Evolutionary conservation across 768 basidiomycete genomes (phyloP), one percentile per base, ranked within the genome.

Genomic region (Termitomyces bulborhizus): DNA sequence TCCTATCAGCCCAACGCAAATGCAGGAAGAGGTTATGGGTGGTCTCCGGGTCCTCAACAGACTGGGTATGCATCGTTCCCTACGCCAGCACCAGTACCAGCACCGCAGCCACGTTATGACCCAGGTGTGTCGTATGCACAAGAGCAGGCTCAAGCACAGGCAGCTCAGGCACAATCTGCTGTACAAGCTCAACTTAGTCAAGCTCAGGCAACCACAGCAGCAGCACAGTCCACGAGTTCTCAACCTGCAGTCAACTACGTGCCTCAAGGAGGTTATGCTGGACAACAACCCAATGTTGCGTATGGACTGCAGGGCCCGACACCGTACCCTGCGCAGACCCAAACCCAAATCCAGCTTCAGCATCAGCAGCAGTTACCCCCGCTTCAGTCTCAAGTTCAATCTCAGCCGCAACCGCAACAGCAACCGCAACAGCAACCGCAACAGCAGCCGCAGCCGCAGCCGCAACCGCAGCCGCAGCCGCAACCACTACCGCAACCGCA

Each of bases 11-110:
- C 67, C 21, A 66, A 66, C 49, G 61, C 68, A 9, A 55, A 64
- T 7, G 58, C 51, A 11, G 55, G 62, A 11, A 67, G 62, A 18
- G 58, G 68, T 0, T 86, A 79, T 58, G 80, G 76, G 4, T 85
- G 81, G 81, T 76, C 79, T 60, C 73, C 76, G 2, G 43, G 62
- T 37, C 31, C 56, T 39, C 21, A 45, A 29, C 57, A 77, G 4
- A 64, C 69, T 5, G 71, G 68, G 6, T 78, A 79, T 60, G 68
- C 67, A 40, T 61, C 66, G n/a, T 76, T 71, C 55, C 73, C 70
- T 4, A 40, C 65, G n/a, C 58, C 42, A 34, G 42, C 46, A 57
- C 66, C 46, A 61, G 59, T 6, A 50, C 47, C 29, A 42, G 45
- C 24, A 40, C 56, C 41, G 31, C 60, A 62, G 32, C 56, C 51